These are phyloP conservation scores for Xylona heveae DNA, from an alignment of 495 filamentous ascomycete species.

Conservation along the genomic window DNA sequence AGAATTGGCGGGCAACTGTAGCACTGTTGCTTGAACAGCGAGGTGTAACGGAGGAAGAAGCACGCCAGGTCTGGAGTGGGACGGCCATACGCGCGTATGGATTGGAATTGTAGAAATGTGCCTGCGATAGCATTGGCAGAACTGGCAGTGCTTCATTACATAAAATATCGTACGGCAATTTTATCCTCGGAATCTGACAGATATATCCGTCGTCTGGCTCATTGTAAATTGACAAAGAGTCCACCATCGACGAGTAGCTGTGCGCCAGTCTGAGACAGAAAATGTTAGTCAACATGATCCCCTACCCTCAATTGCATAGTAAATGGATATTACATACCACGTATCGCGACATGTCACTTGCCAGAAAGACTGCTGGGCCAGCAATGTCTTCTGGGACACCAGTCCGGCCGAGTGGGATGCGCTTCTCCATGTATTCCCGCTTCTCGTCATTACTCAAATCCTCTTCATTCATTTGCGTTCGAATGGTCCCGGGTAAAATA, in stretches of 20 bases:
- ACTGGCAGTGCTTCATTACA: too few relatives aligned
- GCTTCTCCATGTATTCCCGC: slow-evolving; percentile 60
- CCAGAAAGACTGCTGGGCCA: slow-evolving; percentile 74
- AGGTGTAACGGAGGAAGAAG: slow-evolving; percentile 31
- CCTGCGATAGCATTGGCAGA: too few relatives aligned
- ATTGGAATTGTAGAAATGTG: slow-evolving; percentile 18
- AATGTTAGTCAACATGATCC: slow-evolving; percentile 6
- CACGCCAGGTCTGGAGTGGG: slow-evolving; percentile 41
- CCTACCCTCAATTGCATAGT: slow-evolving; percentile 1
- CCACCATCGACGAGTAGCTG: slow-evolving; percentile 79
- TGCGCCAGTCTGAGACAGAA: slow-evolving; percentile 39
- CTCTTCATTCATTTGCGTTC: slow-evolving; percentile 70
- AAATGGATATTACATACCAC: slow-evolving; percentile 19
- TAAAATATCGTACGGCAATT: not conserved
- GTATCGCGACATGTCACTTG: slow-evolving; percentile 58
- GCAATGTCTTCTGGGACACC: slow-evolving; percentile 49
- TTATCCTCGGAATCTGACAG: not conserved
- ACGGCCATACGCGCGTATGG: slow-evolving; percentile 47
- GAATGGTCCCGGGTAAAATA: slow-evolving; percentile 64
- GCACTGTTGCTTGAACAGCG: slow-evolving; percentile 36
- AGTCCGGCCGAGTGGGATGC: slow-evolving; percentile 61
- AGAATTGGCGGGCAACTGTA: slow-evolving; percentile 32
- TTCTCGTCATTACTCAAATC: slow-evolving; percentile 53
- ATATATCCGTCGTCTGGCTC: slow-evolving; percentile 5
- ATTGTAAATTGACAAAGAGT: slow-evolving; percentile 46